These are phyloP conservation scores for Spathaspora hagerdaliae DNA, from an alignment of 805 yeast species.

Conservation along the genomic window DNA sequence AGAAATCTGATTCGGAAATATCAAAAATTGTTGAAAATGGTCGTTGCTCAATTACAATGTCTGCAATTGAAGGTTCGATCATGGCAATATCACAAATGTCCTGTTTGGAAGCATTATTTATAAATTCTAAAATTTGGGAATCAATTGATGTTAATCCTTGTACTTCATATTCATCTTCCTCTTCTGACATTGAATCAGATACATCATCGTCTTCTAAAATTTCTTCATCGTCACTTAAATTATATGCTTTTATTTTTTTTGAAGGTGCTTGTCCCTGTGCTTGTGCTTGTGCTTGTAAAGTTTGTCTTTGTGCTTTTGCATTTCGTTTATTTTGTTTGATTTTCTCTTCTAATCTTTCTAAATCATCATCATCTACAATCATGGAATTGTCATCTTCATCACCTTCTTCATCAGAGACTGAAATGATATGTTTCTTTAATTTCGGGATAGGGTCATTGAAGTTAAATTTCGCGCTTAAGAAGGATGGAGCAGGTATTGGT, in stretches of 20 bases:
- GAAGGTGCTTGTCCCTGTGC: neutral
- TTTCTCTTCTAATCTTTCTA: constrained; percentile 37
- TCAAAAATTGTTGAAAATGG: constrained; percentile 63
- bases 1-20: constrained; percentile 56
- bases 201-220: constrained; percentile 36
- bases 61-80: constrained; percentile 64
- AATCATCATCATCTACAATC: constrained; percentile 26
- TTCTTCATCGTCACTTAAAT: constrained; percentile 38
- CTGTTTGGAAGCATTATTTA: constrained; percentile 70
- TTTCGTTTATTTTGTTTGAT: constrained; percentile 29
- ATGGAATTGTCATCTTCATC: constrained; percentile 10
- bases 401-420: constrained; percentile 16
- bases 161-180: constrained; percentile 31
- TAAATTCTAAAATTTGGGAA: constrained; percentile 64
- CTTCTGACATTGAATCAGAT: constrained; percentile 49
- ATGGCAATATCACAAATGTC: constrained; percentile 81
- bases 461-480: constrained; percentile 5
- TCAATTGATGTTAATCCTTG: constrained; percentile 51
- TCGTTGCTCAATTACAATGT: constrained; percentile 56
- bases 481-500: constrained; percentile 8
- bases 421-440: constrained; percentile 5
- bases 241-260: constrained; percentile 4
- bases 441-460: constrained; percentile 8
- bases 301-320: constrained; percentile 11
- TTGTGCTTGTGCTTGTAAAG: neutral